Evolutionary conservation across 2,329 filamentous ascomycete species (phyloP), one percentile per base, ranked within the genome.

Genomic region (Botryosphaeria dothidea): DNA sequence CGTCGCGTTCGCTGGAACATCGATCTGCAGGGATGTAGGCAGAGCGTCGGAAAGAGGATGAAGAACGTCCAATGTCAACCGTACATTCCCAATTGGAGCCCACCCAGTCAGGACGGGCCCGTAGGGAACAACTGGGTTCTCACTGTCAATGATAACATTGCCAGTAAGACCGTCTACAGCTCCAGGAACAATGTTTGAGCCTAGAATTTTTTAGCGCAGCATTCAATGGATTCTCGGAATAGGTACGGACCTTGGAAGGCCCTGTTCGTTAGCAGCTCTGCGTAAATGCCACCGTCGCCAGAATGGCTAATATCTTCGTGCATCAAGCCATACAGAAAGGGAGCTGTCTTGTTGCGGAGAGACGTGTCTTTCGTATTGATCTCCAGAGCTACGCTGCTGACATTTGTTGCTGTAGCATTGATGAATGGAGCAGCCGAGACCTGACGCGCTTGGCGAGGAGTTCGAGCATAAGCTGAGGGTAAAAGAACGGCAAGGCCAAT

Each of bases 271-370:
- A 92, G 85, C 64, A 92, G 75, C 71, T 92, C 89, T 56, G 87
- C 89, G 72, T 92, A 92, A 67, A 92, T 85, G 4, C 89, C 90
- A 23, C 90, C 89, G 71, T 92, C 90, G 2, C 89, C 89, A 1
- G 86, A 88, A 73, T 90, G 86, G 74, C 87, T 87, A 73, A 89
- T 89, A 62, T 87, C 85, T 84, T 86, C 52, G 29, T 46, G 54
- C 46, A 66, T 66, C 61, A 66, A n/a, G 4, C 65, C 60, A 45
- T 66, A 66, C 15, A 66, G 49, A 48, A 64, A 66, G 5, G 65
- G 65, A 13, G 65, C 65, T 17, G 65, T 66, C 3, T 51, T 36
- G 31, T 66, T 66, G 21, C 65, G 58, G 17, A 36, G 41, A 1
- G 43, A 23, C 13, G 48, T 60, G 34, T 66, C 65, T 25, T 66